Evolutionary conservation across 2,329 filamentous ascomycete genomes (phyloP).

Genomic region (Hirsutella rhossiliensis): DNA sequence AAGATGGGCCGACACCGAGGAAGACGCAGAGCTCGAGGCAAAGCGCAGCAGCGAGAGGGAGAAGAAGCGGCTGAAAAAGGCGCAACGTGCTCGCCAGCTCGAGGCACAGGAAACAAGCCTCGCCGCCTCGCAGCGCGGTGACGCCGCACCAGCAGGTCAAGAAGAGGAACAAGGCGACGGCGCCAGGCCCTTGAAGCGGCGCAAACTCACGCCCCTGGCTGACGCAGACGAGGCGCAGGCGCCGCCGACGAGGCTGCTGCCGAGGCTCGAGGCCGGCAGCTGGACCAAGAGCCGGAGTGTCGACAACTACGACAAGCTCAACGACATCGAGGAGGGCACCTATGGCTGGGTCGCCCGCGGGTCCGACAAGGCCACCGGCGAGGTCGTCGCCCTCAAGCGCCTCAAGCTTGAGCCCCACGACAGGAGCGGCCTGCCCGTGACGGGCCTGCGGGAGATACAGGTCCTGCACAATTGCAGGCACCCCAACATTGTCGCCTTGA

Average conservation of each 20-base stretch:
- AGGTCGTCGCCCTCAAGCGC: constrained; percentile 84
- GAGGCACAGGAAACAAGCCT: neutral
- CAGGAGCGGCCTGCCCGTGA: constrained; percentile 69
- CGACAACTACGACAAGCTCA: constrained; percentile 81
- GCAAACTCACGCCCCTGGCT: constrained; percentile 39
- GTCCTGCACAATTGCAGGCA: constrained; percentile 73
- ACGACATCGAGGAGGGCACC: constrained; percentile 94
- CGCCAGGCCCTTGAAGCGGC: constrained; percentile 48
- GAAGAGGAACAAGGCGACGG: constrained; percentile 9
- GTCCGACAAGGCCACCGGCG: constrained; percentile 57
- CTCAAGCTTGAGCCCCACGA: constrained; percentile 79
- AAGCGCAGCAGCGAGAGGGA: constrained; percentile 36
- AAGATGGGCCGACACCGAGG: constrained; percentile 78
- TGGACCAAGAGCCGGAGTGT: constrained; percentile 68
- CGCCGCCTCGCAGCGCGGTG: neutral
- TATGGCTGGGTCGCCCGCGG: constrained; percentile 92
- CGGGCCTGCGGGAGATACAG: constrained; percentile 86
- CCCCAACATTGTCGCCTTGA: constrained; percentile 68
- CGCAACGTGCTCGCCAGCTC: neutral
- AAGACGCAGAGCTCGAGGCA: constrained; percentile 63
- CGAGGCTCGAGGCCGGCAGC: constrained; percentile 56
- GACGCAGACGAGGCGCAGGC: constrained; percentile 19
- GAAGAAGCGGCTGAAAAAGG: constrained; percentile 1
- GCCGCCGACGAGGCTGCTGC: constrained; percentile 44
- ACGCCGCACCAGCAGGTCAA: constrained; percentile 3